Evolutionary conservation across 345 rosid genomes (phyloP), one percentile per base, ranked within the genome.

Genomic region (Anacardium occidentale): DNA sequence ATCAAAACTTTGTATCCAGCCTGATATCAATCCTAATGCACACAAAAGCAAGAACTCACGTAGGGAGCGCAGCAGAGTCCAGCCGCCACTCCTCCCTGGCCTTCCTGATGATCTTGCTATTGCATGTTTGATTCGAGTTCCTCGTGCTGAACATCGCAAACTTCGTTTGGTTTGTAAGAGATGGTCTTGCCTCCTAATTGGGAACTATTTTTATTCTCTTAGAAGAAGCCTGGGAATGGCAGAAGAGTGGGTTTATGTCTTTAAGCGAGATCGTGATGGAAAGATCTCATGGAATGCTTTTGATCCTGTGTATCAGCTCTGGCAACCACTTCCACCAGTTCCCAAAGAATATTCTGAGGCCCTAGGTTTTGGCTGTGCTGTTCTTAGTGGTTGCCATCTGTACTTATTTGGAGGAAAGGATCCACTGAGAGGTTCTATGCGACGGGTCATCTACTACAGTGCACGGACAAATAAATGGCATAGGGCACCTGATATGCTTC

Each of bases 281-380:
- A 86, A 86, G 84, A 89, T 91, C 76, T 89, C 98, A 1, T 94
- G 97, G 97, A 91, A 89, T 80, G 90, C 94, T 1, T 94, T 90
- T 70, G 98, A 94, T 75, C 97, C 97, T 2, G 76, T 78, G 59
- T 82, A 82, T 77, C 97, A 94, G 78, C 82, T 87, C 5, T 89
- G 95, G 89, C 98, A 92, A 79, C 98, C 97, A 18, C 97, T 94
- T 72, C 97, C 98, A 42, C 98, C 97, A 0, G 93, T 94, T 74
- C 98, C 98, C 0, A 87, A 86, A 45, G 97, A 92, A 52, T 94
- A 94, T 75, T 86, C 98, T 3, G 98, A 85, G 74, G 97, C 93
- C 58, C 84, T 92, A 66, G 98, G 98, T 76, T 94, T 94, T 67
- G 98, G 98, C 64, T 94, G 98, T 68, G 98, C 97, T 73, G 97